Conservation (phyloP, 1,139 yeast genomes). For the Geotrichum reessii region DNA sequence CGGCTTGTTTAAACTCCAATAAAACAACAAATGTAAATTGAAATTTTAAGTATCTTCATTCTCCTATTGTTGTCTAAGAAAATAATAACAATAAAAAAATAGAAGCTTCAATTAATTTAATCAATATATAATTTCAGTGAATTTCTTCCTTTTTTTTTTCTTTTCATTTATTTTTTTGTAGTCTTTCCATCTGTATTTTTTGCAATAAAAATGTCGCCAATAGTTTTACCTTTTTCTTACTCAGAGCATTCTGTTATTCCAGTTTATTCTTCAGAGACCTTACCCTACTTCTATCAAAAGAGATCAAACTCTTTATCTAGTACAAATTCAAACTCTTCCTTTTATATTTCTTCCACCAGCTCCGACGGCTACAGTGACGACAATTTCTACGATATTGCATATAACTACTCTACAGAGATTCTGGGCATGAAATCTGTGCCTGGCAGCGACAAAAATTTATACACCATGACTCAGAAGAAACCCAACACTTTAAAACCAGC, state of each 20-base stretch:
- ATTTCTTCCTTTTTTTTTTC: neutral
- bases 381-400: conserved; percentile 5
- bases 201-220: neutral
- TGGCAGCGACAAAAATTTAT: neutral
- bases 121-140: too few species aligned
- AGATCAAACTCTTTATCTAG: neutral
- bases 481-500: neutral
- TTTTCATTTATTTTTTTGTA: neutral
- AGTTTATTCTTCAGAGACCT: neutral
- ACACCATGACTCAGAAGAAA: neutral
- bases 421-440: neutral
- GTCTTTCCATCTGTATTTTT: neutral
- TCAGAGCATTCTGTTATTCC: neutral
- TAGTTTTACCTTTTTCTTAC: neutral
- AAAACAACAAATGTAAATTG: neutral
- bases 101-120: too few species aligned
- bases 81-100: too few species aligned
- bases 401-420: neutral
- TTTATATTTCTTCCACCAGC: neutral
- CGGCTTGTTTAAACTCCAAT: neutral
- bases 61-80: too few species aligned
- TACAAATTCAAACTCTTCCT: neutral
- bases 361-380: neutral
- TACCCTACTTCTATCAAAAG: neutral
- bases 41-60: too few species aligned